phyloP scores from a whole-genome alignment of 2,329 filamentous ascomycete genomes.

The Alternaria sp. region DNA sequence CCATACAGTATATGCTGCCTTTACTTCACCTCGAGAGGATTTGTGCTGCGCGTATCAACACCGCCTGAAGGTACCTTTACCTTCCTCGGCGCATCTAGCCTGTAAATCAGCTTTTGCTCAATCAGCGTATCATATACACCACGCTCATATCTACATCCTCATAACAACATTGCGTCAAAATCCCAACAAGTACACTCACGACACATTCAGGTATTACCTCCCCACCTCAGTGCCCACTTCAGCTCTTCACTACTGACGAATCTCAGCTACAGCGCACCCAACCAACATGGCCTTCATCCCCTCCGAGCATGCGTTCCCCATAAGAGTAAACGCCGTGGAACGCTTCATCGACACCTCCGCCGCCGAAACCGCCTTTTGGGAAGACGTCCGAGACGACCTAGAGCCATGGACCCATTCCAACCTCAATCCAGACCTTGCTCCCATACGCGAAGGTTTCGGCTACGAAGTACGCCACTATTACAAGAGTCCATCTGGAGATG shows the following conservation, averaged over 20 bases:
- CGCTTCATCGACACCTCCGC: background rate
- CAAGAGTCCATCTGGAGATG: background rate
- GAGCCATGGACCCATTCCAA: background rate
- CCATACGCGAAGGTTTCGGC: background rate
- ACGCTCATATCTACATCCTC: background rate
- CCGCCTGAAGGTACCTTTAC: background rate
- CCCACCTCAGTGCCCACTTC: background rate
- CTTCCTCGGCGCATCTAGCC: fast-evolving
- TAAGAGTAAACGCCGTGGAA: background rate
- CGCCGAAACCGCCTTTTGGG: background rate
- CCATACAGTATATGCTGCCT: background rate
- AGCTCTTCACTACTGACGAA: background rate
- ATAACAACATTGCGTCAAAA: background rate
- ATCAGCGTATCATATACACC: background rate
- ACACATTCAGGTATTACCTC: background rate
- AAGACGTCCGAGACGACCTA: background rate
- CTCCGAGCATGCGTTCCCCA: background rate
- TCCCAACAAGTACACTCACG: background rate
- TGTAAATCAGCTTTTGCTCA: background rate
- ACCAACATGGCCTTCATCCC: background rate
- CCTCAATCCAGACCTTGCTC: background rate
- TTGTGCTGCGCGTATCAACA: background rate
- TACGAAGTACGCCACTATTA: background rate
- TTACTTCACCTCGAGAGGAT: background rate
- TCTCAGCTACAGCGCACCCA: background rate